Evolutionary conservation across 1,284 basidiomycete genomes (phyloP).

Genomic region (Pascua sp.): DNA sequence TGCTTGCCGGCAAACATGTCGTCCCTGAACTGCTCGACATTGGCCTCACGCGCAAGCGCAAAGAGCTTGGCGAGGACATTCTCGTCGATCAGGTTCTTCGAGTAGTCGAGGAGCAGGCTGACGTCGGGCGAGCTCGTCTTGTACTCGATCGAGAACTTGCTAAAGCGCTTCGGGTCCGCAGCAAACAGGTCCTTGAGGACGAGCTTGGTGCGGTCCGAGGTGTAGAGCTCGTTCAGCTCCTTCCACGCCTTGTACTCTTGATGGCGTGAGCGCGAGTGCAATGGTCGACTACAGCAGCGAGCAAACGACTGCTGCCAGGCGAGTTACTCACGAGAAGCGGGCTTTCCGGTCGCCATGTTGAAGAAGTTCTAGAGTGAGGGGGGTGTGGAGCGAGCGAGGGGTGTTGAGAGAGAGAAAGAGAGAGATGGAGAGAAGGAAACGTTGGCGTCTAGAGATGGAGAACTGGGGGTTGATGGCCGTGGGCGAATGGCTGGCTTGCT

Average conservation of each 20-base stretch:
- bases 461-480: no score
- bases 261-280: neutral
- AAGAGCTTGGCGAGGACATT: slow-evolving; percentile 75
- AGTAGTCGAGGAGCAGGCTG: slow-evolving; percentile 89
- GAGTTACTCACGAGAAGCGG: slow-evolving; percentile 36
- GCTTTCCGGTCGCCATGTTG: slow-evolving; percentile 43
- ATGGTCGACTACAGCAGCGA: neutral
- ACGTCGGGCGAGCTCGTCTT: slow-evolving; percentile 61
- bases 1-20: slow-evolving; percentile 94
- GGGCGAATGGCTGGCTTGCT: no score
- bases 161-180: slow-evolving; percentile 77
- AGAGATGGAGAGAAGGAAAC: neutral
- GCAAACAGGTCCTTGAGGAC: slow-evolving; percentile 88
- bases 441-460: no score
- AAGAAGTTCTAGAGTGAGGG: neutral
- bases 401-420: neutral
- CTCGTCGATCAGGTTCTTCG: slow-evolving; percentile 91
- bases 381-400: slow-evolving; percentile 2
- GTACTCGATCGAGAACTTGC: slow-evolving; percentile 78
- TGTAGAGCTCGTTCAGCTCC: slow-evolving; percentile 82
- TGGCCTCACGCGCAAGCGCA: slow-evolving; percentile 76
- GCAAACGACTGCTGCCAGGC: neutral
- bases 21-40: slow-evolving; percentile 79
- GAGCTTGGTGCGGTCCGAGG: slow-evolving; percentile 68
- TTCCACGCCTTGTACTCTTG: slow-evolving; percentile 85